Percentiles rank a stretch among this genome's conserved stretches.
Evolutionary conservation across 2,329 filamentous ascomycete genomes (phyloP).

Genomic region (Colletotrichum eremochloae): DNA sequence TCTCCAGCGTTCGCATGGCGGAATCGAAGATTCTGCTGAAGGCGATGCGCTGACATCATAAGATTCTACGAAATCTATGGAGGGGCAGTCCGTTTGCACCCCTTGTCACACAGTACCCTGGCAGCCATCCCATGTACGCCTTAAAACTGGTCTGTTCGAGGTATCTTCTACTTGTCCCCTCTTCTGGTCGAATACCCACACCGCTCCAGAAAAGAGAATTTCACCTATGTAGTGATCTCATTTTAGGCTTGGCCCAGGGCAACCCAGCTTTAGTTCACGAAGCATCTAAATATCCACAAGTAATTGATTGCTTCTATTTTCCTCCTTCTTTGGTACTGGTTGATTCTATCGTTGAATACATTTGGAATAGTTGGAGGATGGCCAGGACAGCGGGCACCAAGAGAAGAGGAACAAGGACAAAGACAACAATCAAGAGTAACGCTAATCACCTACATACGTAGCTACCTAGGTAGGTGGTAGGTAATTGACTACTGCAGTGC

Average conservation of each 20-base stretch:
- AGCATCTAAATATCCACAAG: constrained; percentile 21
- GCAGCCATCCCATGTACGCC: constrained; percentile 4
- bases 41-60: constrained; percentile 38
- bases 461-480: too few relatives aligned
- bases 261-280: constrained; percentile 27
- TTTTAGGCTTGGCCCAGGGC: constrained; percentile 5
- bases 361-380: too few relatives aligned
- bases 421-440: too few relatives aligned
- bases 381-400: too few relatives aligned
- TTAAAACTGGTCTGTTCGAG: constrained; percentile 10
- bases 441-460: too few relatives aligned
- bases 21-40: constrained; percentile 26
- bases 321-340: not conserved
- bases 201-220: constrained; percentile 33
- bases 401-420: too few relatives aligned
- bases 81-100: constrained; percentile 23
- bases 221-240: constrained; percentile 31
- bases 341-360: not conserved
- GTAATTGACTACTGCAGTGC: too few relatives aligned
- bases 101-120: constrained; percentile 27
- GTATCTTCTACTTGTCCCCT: constrained; percentile 31
- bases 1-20: constrained; percentile 10
- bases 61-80: constrained; percentile 31
- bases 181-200: constrained; percentile 18
- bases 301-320: not conserved